phyloP scores from a whole-genome alignment of 2,329 filamentous ascomycete genomes.

The Davidsoniella virescens region DNA sequence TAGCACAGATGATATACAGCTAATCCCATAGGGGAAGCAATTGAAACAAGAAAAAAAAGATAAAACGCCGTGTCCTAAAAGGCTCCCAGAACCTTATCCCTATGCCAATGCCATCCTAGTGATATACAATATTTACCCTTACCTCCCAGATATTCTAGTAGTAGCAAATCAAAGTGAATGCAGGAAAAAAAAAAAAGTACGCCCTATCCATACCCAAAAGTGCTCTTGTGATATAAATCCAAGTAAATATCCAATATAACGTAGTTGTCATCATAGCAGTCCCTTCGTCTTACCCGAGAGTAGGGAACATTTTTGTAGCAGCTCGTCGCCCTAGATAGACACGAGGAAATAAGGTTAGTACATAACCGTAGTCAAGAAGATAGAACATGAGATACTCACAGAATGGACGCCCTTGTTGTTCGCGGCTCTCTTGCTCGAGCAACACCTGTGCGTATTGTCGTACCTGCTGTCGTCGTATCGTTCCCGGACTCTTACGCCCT shows the following conservation, averaged over 20 bases:
- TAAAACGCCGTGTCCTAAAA: neutral
- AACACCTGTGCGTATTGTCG: slow-evolving; percentile 28
- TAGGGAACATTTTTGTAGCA: slow-evolving; percentile 28
- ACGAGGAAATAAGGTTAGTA: neutral
- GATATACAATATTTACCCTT: neutral
- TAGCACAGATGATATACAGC: no score
- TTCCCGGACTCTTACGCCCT: slow-evolving; percentile 27
- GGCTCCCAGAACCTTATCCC: neutral
- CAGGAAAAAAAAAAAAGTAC: no score
- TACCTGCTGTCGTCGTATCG: slow-evolving; percentile 28
- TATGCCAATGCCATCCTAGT: neutral
- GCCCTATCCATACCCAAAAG: neutral
- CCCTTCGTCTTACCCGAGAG: slow-evolving; percentile 16
- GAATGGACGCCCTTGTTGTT: slow-evolving; percentile 19
- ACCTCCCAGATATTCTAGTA: no score
- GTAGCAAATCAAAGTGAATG: no score
- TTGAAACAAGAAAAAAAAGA: neutral
- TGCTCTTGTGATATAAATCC: no score
- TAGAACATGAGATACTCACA: slow-evolving; percentile 21
- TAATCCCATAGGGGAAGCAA: no score
- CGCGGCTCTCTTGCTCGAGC: slow-evolving; percentile 22
- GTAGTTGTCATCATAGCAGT: neutral
- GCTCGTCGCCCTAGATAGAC: slow-evolving; percentile 26
- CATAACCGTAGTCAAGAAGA: neutral
- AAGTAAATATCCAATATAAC: neutral